Base-by-base conservation (phyloP, 2,329 filamentous ascomycete genomes). In the Aspergillus sp. region DNA sequence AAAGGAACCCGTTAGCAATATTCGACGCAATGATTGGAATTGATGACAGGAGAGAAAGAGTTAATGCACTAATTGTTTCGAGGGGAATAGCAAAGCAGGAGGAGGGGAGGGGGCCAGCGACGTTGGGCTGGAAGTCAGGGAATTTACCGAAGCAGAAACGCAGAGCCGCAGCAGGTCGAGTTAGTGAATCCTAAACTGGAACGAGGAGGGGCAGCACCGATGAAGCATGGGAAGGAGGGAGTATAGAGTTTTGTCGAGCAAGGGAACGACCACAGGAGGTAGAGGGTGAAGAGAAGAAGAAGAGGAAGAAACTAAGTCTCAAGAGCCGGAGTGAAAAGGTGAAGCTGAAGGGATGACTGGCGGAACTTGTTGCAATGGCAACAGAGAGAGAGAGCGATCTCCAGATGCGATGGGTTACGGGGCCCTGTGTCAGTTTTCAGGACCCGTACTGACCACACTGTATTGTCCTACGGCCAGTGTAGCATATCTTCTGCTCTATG, bases 361-460 rank as follows among this genome's bases (percentile, higher is more conserved):
- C 19, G 19, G 1, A 36, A 36, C 34, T 64, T 66, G 64, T 66
- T 67, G 63, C 64, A 66, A 67, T 66, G 63, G 63, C 63, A 66
- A 66, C 64, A 63, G 54, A 59, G 55, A 65, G 64, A 65, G 63
- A 62, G 64, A 66, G 63, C 29, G 63, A 65, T 66, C 63, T 63
- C 60, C 60, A 61, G 60, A 59, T 53, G 49, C 52, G 48, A 51
- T 54, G 49, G 53, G 55, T 53, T 57, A 57, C 52, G 56, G 52
- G 19, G 19, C 19, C 19, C 19, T 50, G 26, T 19, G 34, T 36
- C 34, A 3, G 26, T n/a, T 19, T 36, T n/a, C 26, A 36, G 6
- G 34, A 12, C 34, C 34, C 26, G 34, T 36, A 36, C 34, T 5
- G 34, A 36, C 19, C 19, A 36, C 26, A 36, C 34, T 36, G 34